Percentiles rank a stretch among this genome's conserved stretches.
Conservation (phyloP, 1,284 basidiomycete genomes). For the Microbotryum lychnidis-dioicae region DNA sequence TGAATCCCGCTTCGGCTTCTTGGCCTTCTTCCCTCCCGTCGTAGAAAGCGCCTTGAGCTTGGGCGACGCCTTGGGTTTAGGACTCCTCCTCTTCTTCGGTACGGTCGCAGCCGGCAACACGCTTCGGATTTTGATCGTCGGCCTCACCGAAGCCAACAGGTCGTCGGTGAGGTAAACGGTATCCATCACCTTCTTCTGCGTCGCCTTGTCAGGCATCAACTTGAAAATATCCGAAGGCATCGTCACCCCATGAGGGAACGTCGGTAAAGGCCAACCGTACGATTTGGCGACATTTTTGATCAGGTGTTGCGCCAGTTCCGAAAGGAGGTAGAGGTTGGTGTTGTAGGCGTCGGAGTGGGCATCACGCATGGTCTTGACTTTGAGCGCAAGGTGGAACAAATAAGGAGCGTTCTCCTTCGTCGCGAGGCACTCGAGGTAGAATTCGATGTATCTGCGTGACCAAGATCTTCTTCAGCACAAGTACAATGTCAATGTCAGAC, state of each 20-base stretch:
- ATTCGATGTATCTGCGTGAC: constrained; percentile 65
- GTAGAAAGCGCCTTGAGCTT: constrained; percentile 5
- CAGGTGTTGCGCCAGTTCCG: constrained; percentile 79
- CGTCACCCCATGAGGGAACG: constrained; percentile 69
- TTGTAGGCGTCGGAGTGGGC: constrained; percentile 55
- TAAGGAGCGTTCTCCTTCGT: constrained; percentile 70
- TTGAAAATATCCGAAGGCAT: constrained; percentile 73
- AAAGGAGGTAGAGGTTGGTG: constrained; percentile 80
- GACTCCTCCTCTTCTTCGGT: constrained; percentile 13
- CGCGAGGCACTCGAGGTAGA: constrained; percentile 72
- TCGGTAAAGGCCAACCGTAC: constrained; percentile 63
- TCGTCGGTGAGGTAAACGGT: constrained; percentile 58
- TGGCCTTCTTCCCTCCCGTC: constrained; percentile 2
- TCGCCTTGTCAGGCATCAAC: constrained; percentile 34
- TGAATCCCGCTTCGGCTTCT: constrained; percentile 15
- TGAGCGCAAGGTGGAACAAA: constrained; percentile 70
- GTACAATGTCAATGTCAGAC: neutral
- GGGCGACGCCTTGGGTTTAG: neutral
- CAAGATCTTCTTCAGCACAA: constrained; percentile 6
- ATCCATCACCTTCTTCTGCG: constrained; percentile 30
- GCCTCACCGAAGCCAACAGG: constrained; percentile 49
- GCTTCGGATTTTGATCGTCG: constrained; percentile 24
- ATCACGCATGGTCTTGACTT: constrained; percentile 79
- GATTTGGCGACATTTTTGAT: constrained; percentile 61
- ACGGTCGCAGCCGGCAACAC: neutral